phyloP scores from a whole-genome alignment of 116 monocot species.

The Iris pallida region DNA sequence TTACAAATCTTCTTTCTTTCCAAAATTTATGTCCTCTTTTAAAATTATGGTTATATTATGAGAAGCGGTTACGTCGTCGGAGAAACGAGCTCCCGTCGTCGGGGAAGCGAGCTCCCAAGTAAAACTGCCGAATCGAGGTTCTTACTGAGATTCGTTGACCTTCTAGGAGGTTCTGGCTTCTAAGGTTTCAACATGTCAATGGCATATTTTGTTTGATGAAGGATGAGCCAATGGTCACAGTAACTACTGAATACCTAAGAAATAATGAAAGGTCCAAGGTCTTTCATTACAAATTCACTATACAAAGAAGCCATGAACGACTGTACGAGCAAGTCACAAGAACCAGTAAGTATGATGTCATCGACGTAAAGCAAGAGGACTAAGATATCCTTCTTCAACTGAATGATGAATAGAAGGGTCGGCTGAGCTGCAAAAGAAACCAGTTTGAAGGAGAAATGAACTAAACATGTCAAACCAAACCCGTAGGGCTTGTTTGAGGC shows the following conservation, averaged over 20 bases:
- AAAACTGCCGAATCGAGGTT: too few relatives aligned
- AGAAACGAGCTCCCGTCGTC: too few relatives aligned
- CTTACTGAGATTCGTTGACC: too few relatives aligned
- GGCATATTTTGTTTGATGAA: neutral
- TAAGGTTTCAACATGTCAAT: neutral
- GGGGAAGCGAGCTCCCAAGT: too few relatives aligned
- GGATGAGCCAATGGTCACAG: neutral
- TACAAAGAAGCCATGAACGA: neutral
- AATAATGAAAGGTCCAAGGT: neutral
- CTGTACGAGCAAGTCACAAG: neutral
- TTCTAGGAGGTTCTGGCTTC: too few relatives aligned
- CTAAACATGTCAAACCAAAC: neutral
- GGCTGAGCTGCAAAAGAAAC: neutral
- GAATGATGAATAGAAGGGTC: neutral
- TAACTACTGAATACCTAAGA: neutral
- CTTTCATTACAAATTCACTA: neutral
- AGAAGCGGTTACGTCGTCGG: too few relatives aligned
- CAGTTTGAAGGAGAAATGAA: neutral
- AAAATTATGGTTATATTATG: too few relatives aligned
- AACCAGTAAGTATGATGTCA: neutral
- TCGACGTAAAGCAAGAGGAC: neutral
- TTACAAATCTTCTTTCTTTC: too few relatives aligned
- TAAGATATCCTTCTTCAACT: neutral
- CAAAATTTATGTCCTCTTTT: too few relatives aligned
- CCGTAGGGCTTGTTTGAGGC: neutral